Percentiles rank a stretch among this genome's conserved stretches.
Conservation (phyloP, 805 yeast genomes). For the Torulaspora gathmanii region DNA sequence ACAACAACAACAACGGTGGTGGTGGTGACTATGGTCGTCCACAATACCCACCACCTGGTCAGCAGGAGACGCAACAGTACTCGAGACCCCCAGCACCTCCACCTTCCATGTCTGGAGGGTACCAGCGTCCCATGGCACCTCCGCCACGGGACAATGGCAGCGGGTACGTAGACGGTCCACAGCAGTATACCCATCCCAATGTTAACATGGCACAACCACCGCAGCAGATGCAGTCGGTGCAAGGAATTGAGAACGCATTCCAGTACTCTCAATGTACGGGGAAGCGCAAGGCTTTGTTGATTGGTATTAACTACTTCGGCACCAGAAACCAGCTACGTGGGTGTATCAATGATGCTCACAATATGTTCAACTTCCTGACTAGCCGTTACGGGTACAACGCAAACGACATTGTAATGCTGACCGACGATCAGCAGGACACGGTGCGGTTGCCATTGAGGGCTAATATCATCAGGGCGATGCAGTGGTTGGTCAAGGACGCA, state of each 20-base stretch:
- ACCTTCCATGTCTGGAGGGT: conserved; percentile 7
- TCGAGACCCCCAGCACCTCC: conserved; percentile 20
- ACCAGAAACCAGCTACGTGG: conserved; percentile 59
- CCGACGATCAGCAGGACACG: conserved; percentile 50
- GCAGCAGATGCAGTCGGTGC: conserved; percentile 22
- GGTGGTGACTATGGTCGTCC: conserved; percentile 6
- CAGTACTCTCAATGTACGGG: conserved; percentile 72
- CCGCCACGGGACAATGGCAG: conserved; percentile 15
- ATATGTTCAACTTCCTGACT: conserved; percentile 45
- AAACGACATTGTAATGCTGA: conserved; percentile 55
- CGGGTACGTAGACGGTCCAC: conserved; percentile 19
- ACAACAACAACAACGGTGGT: conserved; percentile 15
- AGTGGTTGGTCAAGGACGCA: conserved; percentile 73
- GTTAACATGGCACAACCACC: conserved; percentile 22
- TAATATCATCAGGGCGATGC: conserved; percentile 74
- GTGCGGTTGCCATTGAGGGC: conserved; percentile 56
- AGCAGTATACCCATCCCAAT: conserved; percentile 21
- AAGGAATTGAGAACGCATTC: conserved; percentile 32
- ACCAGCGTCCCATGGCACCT: conserved; percentile 20
- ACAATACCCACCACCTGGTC: conserved; percentile 9
- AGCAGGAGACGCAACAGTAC: conserved; percentile 10
- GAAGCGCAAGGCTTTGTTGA: conserved; percentile 62
- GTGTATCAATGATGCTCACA: conserved; percentile 72
- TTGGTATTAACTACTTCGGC: conserved; percentile 78
- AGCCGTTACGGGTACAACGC: conserved; percentile 44